Conservation (phyloP, 495 filamentous ascomycete species). For the Aspergillus incahuasiensis region DNA sequence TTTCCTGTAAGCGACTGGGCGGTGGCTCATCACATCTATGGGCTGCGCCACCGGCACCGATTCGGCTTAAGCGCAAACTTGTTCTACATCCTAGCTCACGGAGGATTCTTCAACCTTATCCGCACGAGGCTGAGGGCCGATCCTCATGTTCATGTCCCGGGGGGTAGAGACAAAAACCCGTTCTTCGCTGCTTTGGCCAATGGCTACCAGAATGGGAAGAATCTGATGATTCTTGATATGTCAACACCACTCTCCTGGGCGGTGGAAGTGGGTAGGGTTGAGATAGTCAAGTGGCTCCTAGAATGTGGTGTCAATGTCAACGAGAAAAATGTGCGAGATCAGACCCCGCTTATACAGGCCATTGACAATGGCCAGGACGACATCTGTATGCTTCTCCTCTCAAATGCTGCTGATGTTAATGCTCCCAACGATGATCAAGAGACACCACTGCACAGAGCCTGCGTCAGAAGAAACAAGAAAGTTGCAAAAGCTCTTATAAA, state of each 20-base stretch:
- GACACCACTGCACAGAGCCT: neutral
- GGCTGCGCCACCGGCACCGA: slow-evolving; percentile 23
- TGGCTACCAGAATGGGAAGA: slow-evolving; percentile 16
- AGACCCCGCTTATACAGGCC: slow-evolving; percentile 12
- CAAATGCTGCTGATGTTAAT: slow-evolving; percentile 7
- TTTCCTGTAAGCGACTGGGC: slow-evolving; percentile 37
- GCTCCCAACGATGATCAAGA: slow-evolving; percentile 6
- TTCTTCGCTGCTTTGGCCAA: slow-evolving; percentile 41
- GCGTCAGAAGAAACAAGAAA: neutral
- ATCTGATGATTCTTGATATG: slow-evolving; percentile 2
- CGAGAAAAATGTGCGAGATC: neutral
- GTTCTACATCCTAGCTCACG: slow-evolving; percentile 46
- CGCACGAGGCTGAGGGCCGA: slow-evolving; percentile 11
- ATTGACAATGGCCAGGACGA: neutral
- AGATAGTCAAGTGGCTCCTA: slow-evolving; percentile 18
- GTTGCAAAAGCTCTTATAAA: neutral
- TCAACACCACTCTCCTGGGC: slow-evolving; percentile 26
- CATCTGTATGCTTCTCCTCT: slow-evolving; percentile 2
- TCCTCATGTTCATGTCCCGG: neutral
- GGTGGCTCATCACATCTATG: slow-evolving; percentile 32
- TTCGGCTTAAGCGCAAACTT: slow-evolving; percentile 33
- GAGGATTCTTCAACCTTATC: slow-evolving; percentile 36
- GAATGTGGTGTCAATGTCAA: slow-evolving; percentile 1
- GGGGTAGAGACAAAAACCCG: slow-evolving; percentile 36
- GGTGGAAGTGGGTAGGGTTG: slow-evolving; percentile 8